These are phyloP conservation scores for Murraya koenigii DNA, from an alignment of 345 rosid species.

Conservation along the genomic window DNA sequence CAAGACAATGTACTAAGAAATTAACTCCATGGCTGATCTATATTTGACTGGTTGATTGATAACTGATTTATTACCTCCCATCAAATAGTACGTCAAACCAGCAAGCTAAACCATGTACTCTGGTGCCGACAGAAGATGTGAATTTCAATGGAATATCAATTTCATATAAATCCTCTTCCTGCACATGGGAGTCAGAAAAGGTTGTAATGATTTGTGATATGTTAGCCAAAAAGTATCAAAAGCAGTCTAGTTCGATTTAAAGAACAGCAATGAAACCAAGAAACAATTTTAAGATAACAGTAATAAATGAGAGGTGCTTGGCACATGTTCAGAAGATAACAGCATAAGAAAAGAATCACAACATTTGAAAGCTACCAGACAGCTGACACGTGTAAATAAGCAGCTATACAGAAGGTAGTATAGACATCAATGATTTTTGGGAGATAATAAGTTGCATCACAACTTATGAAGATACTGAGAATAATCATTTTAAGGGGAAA, in stretches of 20 bases:
- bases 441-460: too few relatives aligned
- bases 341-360: background rate
- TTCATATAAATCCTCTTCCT: constrained; percentile 95
- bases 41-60: background rate
- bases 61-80: constrained; percentile 60
- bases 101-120: constrained; percentile 96
- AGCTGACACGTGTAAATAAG: background rate
- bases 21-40: constrained; percentile 1
- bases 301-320: background rate
- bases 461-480: background rate
- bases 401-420: background rate
- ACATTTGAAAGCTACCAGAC: background rate
- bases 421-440: background rate
- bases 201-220: background rate
- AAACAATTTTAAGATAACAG: background rate
- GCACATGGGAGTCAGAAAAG: constrained; percentile 18
- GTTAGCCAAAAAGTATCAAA: constrained; percentile 7
- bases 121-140: constrained; percentile 73
- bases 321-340: background rate
- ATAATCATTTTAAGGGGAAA: background rate
- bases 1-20: background rate
- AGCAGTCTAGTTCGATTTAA: background rate
- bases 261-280: background rate
- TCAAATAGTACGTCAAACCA: constrained; percentile 96
- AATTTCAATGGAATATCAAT: constrained; percentile 88